These are phyloP conservation scores for Aspergillus fijiensis DNA, from an alignment of 2,329 filamentous ascomycete species.

Conservation along the genomic window DNA sequence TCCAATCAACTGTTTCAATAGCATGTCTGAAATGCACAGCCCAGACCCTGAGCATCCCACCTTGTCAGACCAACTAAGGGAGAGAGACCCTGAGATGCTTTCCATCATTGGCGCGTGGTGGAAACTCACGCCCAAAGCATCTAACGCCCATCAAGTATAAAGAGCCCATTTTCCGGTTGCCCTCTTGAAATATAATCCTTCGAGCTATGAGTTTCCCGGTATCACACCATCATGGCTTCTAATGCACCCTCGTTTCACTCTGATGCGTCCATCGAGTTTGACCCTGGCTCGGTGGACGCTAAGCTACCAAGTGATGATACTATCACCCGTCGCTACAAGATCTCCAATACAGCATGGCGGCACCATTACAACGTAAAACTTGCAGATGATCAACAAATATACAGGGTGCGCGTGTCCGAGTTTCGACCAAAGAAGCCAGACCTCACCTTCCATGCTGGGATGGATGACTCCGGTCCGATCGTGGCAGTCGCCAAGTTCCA, in stretches of 20 bases:
- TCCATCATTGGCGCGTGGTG: background rate
- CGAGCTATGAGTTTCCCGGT: background rate
- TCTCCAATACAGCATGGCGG: slow-evolving; percentile 24
- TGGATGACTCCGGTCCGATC: slow-evolving; percentile 26
- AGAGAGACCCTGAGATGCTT: background rate
- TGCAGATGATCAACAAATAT: slow-evolving; percentile 20
- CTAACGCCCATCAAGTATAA: background rate
- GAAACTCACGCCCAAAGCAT: background rate
- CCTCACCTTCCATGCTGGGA: slow-evolving; percentile 33
- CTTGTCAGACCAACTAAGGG: background rate
- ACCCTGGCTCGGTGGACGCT: background rate
- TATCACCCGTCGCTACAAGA: slow-evolving; percentile 21
- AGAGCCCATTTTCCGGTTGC: background rate
- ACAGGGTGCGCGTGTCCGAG: slow-evolving; percentile 30
- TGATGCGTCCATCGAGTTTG: background rate
- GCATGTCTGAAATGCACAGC: background rate
- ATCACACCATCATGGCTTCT: background rate
- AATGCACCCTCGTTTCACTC: background rate
- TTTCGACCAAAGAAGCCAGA: slow-evolving; percentile 34
- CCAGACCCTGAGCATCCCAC: background rate
- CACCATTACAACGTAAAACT: slow-evolving; percentile 26
- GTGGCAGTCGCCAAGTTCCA: slow-evolving; percentile 34
- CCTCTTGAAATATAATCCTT: background rate
- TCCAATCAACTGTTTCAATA: background rate
- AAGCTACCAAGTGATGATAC: background rate